These are phyloP conservation scores for Laguncularia racemosa DNA, from an alignment of 345 rosid species.

Conservation along the genomic window DNA sequence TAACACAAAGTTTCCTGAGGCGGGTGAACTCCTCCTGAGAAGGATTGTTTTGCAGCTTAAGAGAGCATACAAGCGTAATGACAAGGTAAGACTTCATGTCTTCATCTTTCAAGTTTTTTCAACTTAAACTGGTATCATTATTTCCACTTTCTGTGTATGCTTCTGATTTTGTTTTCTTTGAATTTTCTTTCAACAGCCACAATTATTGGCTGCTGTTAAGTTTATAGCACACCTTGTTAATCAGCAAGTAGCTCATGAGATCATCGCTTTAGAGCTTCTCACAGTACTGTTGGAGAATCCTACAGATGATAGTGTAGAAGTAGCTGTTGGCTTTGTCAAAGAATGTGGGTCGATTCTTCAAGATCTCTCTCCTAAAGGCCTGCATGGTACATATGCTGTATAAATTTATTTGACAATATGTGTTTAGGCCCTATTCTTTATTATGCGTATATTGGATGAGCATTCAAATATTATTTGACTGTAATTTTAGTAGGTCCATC, in stretches of 20 bases:
- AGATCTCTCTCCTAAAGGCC: conserved; percentile 84
- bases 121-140: background rate
- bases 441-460: no score
- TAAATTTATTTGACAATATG: no score
- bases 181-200: conserved; percentile 47
- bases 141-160: background rate
- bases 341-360: conserved; percentile 94
- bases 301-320: conserved; percentile 94
- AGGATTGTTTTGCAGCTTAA: conserved; percentile 90
- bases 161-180: no score
- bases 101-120: background rate
- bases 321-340: conserved; percentile 86
- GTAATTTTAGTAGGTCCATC: no score
- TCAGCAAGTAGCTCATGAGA: conserved; percentile 88
- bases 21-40: conserved; percentile 69
- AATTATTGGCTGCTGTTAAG: conserved; percentile 89
- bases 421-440: no score
- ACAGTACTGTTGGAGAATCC: conserved; percentile 72
- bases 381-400: conserved; percentile 46
- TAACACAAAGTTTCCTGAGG: conserved; percentile 85
- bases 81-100: conserved; percentile 45
- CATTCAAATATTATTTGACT: no score
- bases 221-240: conserved; percentile 92
- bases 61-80: conserved; percentile 93
- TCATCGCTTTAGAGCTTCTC: conserved; percentile 71